Conservation (phyloP, 2,329 filamentous ascomycete genomes). For the Colletotrichum tofieldiae region DNA sequence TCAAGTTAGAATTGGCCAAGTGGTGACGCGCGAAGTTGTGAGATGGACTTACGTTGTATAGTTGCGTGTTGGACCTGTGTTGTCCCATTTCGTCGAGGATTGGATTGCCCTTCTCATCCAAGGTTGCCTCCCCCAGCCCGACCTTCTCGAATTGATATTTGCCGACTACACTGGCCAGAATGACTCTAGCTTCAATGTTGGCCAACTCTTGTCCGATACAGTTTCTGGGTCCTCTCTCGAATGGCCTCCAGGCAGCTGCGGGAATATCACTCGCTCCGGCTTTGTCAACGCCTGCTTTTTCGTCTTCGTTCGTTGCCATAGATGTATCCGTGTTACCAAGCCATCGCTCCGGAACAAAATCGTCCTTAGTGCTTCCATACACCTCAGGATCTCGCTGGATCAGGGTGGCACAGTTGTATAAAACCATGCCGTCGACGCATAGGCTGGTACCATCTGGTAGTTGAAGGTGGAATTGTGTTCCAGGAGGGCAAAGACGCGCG, state of each 20-base stretch:
- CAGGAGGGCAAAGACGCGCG: constrained; percentile 48
- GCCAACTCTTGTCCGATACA: constrained; percentile 72
- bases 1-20: not conserved
- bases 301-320: constrained; percentile 43
- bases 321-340: constrained; percentile 50
- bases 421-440: constrained; percentile 53
- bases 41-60: constrained; percentile 40
- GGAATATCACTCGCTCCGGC: constrained; percentile 37
- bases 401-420: constrained; percentile 53
- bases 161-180: constrained; percentile 54
- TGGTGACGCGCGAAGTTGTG: fast-evolving
- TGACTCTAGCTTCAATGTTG: constrained; percentile 67
- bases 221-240: constrained; percentile 66
- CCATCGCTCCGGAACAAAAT: constrained; percentile 60
- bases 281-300: constrained; percentile 20
- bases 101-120: constrained; percentile 34
- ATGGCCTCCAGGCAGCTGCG: constrained; percentile 66
- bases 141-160: constrained; percentile 45
- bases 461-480: constrained; percentile 49
- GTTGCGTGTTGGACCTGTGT: constrained; percentile 35
- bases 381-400: constrained; percentile 54
- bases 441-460: constrained; percentile 48
- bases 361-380: constrained; percentile 54
- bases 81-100: constrained; percentile 42
- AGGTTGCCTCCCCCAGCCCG: constrained; percentile 40